A percentile compares a stretch with the other conserved stretches of the same genome.
phyloP scores from a whole-genome alignment of 1,284 basidiomycete species.

The Pseudomicrostroma phylloplanum region DNA sequence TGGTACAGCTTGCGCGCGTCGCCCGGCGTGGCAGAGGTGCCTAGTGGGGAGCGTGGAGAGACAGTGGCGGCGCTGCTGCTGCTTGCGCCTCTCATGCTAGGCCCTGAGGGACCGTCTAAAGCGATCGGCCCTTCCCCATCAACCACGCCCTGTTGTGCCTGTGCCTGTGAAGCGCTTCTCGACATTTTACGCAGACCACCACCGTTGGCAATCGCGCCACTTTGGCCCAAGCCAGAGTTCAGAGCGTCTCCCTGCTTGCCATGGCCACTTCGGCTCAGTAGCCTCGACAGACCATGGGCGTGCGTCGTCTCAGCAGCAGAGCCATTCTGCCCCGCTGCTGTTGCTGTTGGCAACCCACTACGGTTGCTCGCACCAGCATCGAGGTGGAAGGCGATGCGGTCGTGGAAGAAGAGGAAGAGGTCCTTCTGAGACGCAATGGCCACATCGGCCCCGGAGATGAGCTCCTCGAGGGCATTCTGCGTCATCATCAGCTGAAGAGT shows the following conservation, averaged over 20 bases:
- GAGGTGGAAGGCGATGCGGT: slow-evolving; percentile 21
- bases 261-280: slow-evolving; percentile 3
- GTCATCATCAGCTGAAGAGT: slow-evolving; percentile 82
- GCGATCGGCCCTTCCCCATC: background rate
- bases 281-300: background rate
- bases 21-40: slow-evolving; percentile 11
- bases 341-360: background rate
- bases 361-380: slow-evolving; percentile 4
- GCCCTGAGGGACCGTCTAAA: background rate
- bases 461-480: slow-evolving; percentile 73
- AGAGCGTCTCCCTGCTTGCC: background rate
- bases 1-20: slow-evolving; percentile 18
- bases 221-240: slow-evolving; percentile 10
- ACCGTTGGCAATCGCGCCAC: slow-evolving; percentile 3
- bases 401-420: slow-evolving; percentile 70
- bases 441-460: slow-evolving; percentile 75
- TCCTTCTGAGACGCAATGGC: slow-evolving; percentile 78
- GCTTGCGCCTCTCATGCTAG: background rate
- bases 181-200: background rate
- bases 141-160: background rate
- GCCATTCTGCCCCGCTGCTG: background rate
- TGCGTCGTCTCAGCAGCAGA: background rate
- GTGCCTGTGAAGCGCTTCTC: background rate
- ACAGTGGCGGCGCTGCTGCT: background rate
- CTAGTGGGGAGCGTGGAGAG: background rate